phyloP scores from a whole-genome alignment of 768 basidiomycete genomes.

The Mycena indigotica region DNA sequence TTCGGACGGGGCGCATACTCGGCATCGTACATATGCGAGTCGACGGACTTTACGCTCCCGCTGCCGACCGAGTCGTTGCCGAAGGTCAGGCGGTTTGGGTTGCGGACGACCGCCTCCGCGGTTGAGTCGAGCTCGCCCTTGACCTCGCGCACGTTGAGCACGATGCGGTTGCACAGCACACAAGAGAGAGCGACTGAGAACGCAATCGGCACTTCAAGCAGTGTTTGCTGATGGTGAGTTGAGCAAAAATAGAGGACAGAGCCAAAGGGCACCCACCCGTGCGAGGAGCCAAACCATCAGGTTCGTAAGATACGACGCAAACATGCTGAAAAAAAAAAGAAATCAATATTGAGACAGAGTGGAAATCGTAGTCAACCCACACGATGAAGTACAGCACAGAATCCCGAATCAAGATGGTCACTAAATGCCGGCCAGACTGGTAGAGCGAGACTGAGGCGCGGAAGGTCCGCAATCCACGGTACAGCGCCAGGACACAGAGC shows the following conservation, averaged over 20 bases:
- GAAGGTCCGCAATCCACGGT: conserved; percentile 50
- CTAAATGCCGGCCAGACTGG: conserved; percentile 45
- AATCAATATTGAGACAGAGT: not conserved
- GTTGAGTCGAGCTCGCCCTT: conserved; percentile 30
- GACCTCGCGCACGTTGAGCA: conserved; percentile 54
- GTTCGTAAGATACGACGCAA: conserved; percentile 56
- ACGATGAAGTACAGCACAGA: conserved; percentile 59
- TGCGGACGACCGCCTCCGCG: conserved; percentile 6
- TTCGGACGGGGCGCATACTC: not conserved
- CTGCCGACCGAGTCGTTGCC: not conserved
- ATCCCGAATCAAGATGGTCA: conserved; percentile 56
- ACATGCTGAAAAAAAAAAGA: conserved; percentile 42
- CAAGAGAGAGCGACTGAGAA: conserved; percentile 62
- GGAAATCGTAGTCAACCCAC: conserved; percentile 40
- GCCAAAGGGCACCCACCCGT: conserved; percentile 29
- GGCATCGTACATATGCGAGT: not conserved
- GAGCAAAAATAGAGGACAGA: not conserved
- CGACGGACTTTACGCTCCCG: not conserved
- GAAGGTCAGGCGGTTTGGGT: not conserved
- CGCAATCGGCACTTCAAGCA: conserved; percentile 57
- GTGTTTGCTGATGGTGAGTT: conserved; percentile 30
- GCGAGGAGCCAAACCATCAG: conserved; percentile 44
- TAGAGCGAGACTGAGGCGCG: conserved; percentile 37
- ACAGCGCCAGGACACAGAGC: conserved; percentile 53
- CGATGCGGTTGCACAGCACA: conserved; percentile 57